These are phyloP conservation scores for Volvox reticuliferus DNA, from an alignment of 139 green algal genomes.

Conservation along the genomic window DNA sequence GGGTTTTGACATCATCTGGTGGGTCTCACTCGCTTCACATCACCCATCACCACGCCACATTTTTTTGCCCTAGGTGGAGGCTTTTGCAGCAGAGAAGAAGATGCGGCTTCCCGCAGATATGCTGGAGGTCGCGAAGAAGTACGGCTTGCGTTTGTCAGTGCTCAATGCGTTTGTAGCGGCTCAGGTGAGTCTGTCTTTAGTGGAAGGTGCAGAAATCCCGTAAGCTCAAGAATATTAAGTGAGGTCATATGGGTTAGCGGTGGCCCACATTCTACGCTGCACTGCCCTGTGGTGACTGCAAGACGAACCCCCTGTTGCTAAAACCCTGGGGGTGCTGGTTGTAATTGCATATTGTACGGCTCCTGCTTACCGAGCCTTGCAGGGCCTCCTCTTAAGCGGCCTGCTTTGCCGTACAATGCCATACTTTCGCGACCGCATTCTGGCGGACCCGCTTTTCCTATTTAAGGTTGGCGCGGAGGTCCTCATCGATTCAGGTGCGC, in stretches of 20 bases:
- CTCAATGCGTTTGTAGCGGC: constrained; percentile 51
- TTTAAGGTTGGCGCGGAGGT: constrained; percentile 94
- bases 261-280: too few relatives aligned
- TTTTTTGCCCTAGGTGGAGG: constrained; percentile 56
- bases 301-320: too few relatives aligned
- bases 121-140: constrained; percentile 59
- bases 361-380: not conserved
- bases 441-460: constrained; percentile 88
- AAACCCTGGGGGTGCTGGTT: too few relatives aligned
- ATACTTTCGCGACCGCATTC: constrained; percentile 86
- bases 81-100: constrained; percentile 57
- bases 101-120: constrained; percentile 68
- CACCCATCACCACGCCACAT: not conserved
- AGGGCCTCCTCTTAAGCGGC: constrained; percentile 58
- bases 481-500: constrained; percentile 88
- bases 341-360: too few relatives aligned
- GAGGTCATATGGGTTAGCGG: too few relatives aligned
- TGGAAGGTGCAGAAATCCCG: too few relatives aligned
- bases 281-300: too few relatives aligned
- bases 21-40: not conserved
- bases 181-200: constrained; percentile 34
- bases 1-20: too few relatives aligned
- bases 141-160: constrained; percentile 56
- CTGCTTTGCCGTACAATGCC: constrained; percentile 72
- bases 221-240: too few relatives aligned